phyloP scores from a whole-genome alignment of 2,329 filamentous ascomycete species.

The Fusarium burgessii region DNA sequence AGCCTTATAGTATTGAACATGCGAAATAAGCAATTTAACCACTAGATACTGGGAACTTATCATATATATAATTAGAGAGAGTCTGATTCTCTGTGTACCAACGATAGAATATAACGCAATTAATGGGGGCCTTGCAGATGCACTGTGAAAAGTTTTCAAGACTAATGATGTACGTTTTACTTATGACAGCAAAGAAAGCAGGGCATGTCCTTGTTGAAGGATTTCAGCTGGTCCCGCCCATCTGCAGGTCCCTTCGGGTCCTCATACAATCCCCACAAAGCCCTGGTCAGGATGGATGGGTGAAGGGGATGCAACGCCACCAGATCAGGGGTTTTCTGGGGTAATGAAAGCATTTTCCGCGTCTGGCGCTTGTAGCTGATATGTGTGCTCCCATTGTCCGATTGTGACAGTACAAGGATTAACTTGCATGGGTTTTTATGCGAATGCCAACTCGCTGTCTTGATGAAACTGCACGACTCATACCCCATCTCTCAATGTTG shows the following conservation, averaged over 20 bases:
- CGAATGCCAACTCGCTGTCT: background rate
- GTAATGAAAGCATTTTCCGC: slow-evolving; percentile 1
- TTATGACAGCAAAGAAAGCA: background rate
- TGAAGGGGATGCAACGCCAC: slow-evolving; percentile 25
- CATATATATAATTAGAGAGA: slow-evolving; percentile 29
- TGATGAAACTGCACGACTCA: background rate
- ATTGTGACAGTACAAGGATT: background rate
- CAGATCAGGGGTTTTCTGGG: slow-evolving; percentile 23
- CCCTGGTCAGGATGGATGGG: slow-evolving; percentile 30
- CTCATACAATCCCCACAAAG: slow-evolving; percentile 20
- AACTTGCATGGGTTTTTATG: background rate
- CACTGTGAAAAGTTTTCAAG: slow-evolving; percentile 10
- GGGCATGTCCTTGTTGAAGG: background rate
- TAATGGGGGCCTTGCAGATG: slow-evolving; percentile 5
- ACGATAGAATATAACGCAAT: slow-evolving; percentile 14
- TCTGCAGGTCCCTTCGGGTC: slow-evolving; percentile 3
- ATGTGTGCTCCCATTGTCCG: background rate
- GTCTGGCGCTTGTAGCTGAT: slow-evolving; percentile 1
- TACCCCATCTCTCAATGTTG: background rate
- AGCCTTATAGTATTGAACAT: slow-evolving; percentile 39
- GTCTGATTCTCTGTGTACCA: background rate
- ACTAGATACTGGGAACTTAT: slow-evolving; percentile 9
- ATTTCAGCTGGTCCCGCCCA: background rate
- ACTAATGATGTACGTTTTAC: background rate
- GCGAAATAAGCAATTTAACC: slow-evolving; percentile 23